Base-by-base conservation (phyloP, 2,329 filamentous ascomycete species). In the Pezicula radicicola region DNA sequence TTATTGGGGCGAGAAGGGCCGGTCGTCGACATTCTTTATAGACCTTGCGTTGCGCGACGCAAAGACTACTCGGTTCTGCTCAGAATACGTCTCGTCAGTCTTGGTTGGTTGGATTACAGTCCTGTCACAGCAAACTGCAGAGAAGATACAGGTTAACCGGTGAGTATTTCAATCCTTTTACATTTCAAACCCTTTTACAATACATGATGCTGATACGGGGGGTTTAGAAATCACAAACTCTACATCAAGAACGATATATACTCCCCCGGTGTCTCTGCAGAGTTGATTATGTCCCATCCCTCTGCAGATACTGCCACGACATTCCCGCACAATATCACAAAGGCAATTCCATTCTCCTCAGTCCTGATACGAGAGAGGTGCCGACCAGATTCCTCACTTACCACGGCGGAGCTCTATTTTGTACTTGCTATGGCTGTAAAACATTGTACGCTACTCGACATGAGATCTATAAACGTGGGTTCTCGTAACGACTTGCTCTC, bases 391-490 rank as follows among this genome's bases (percentile, higher is more conserved):
- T 7, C 18, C 12, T 9, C 10, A 7, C 18, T 49, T 15, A 49
- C 8, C n/a, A 41, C 46, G 25, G 46, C 27, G 9, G 46, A 49
- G 36, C 36, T 49, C 19, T 49, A 49, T 42, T 8, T 25, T n/a
- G 10, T 49, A 16, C 21, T 49, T 28, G 16, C 46, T 9, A 16
- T 42, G n/a, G 46, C 46, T 16, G 46, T n/a, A 28, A 15, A 27
- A 25, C 9, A 40, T 9, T 13, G n/a, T 16, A 35, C 12, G 21
- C 45, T 13, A 18, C 16, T 19, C 30, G 18, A 7, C 25, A 25
- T 10, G n/a, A 28, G 12, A 19, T 36, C 10, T 8, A 18, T 41
- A 10, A 18, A 41, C 8, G 39, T 41, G 16, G 18, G 39, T 41
- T 10, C 8, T 12, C 8, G 10, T 41, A 10, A 10, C 39, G 18